These are phyloP conservation scores for Polyplosphaeria fusca DNA, from an alignment of 495 filamentous ascomycete genomes.

Conservation along the genomic window DNA sequence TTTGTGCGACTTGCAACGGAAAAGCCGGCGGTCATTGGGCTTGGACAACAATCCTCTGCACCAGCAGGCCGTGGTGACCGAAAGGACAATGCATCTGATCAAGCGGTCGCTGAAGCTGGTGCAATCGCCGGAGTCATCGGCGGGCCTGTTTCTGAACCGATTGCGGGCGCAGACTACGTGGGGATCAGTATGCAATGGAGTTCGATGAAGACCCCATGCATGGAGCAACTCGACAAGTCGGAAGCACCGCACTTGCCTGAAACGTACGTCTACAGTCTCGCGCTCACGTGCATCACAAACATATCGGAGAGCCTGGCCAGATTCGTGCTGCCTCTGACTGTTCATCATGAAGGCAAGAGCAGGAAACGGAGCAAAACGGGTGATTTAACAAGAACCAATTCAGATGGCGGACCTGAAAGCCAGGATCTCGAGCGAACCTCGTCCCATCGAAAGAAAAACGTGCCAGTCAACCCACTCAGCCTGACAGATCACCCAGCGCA, in stretches of 20 bases:
- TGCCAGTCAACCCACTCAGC: constrained; percentile 76
- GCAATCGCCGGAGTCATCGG: constrained; percentile 86
- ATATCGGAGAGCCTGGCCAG: constrained; percentile 90
- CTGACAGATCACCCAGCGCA: constrained; percentile 69
- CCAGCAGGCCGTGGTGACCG: constrained; percentile 51
- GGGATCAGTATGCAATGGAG: constrained; percentile 93
- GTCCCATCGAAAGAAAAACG: constrained; percentile 46
- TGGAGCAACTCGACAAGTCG: constrained; percentile 90
- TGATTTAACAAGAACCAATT: constrained; percentile 6
- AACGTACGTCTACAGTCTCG: constrained; percentile 89
- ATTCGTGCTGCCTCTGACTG: constrained; percentile 84
- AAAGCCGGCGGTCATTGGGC: constrained; percentile 79
- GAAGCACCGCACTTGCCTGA: constrained; percentile 81
- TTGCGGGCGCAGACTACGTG: constrained; percentile 47
- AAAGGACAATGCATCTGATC: constrained; percentile 59
- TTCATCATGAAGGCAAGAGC: constrained; percentile 58
- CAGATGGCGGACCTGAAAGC: background rate
- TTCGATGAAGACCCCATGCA: constrained; percentile 77
- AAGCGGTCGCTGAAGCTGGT: constrained; percentile 80
- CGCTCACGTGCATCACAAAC: constrained; percentile 79
- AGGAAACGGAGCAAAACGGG: constrained; percentile 42
- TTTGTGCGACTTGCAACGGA: constrained; percentile 88
- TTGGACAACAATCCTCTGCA: constrained; percentile 79
- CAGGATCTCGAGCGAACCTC: constrained; percentile 33
- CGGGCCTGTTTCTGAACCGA: constrained; percentile 53